Base-by-base conservation (phyloP, 352 stramenopile genomes). In the Pythium utonaiense region DNA sequence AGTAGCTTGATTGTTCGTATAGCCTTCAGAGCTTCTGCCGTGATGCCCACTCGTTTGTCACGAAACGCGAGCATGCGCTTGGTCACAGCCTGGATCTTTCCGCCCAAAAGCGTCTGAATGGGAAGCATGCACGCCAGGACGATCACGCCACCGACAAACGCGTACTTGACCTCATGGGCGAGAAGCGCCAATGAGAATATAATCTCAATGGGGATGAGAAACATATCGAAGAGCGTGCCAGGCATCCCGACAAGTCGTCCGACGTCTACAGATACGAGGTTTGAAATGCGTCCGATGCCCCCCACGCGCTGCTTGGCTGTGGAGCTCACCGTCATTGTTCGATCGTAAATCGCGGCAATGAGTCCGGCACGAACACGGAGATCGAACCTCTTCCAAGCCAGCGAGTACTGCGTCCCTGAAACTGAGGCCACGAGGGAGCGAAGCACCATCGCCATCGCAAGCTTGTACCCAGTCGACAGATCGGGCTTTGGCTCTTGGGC, bases 1-100 rank as follows among this genome's bases (percentile, higher is more conserved):
- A n/a, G n/a, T n/a, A 93, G 45, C 58, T 96, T 96, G 52, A 97
- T 62, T 7, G 78, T 87, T 13, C 77, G 74, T 27, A 97, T 93
- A 6, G 75, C 74, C 22, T 81, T 77, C 5, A 96, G 58, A 22
- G 72, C 77, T 41, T 95, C 86, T 1, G 78, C 75, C 24, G 77
- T 85, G 17, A 84, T 60, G 27, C 76, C 72, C 3, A 97, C 80
- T 9, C 89, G 83, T 30, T 82, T 59, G 53, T 97, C 89, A 19
- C 90, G 90, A n/a, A 86, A 88, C 14, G 56, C 54, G 51, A 96
- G 86, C 75, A 96, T 88, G 0, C 66, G 53, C 19, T 58, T 69
- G 1, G 86, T 96, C 12, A 91, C 75, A 1, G 53, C 49, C 54
- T 93, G 84, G 54, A 96, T 95, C 40, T 88, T 82, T 3, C 82